phyloP scores from a whole-genome alignment of 139 green algal genomes.

The Coelastrella sp. region DNA sequence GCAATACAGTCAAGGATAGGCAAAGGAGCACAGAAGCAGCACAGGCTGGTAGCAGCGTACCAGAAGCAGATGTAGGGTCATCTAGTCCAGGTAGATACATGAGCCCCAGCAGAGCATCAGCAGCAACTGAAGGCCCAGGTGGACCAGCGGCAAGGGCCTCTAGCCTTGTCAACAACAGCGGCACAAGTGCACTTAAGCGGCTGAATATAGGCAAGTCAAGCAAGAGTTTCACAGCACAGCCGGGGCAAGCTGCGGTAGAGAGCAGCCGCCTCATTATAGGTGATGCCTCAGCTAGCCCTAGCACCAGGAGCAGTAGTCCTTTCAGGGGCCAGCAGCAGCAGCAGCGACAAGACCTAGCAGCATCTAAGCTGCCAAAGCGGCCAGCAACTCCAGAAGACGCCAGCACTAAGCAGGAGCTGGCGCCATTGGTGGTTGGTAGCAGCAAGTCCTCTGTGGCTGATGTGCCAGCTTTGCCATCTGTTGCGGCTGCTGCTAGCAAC shows the following conservation, averaged over 20 bases:
- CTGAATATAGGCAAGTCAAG: conserved; percentile 5
- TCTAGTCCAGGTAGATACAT: neutral
- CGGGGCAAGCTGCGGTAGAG: neutral
- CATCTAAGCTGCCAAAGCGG: neutral
- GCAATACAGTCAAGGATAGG: neutral
- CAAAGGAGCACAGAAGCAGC: neutral
- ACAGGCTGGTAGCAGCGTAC: neutral
- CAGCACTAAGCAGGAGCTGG: conserved; percentile 7
- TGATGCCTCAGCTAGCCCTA: neutral
- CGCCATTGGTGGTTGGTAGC: neutral
- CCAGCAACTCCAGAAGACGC: neutral
- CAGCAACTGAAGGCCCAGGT: neutral
- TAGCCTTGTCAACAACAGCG: neutral
- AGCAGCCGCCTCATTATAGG: neutral
- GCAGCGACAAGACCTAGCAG: neutral
- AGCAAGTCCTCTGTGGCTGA: conserved; percentile 2
- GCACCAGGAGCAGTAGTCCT: neutral
- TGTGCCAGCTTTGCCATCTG: neutral
- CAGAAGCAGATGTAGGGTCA: neutral
- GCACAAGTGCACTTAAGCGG: neutral
- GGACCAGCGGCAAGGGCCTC: neutral
- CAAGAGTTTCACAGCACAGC: neutral
- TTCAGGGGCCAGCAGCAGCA: neutral
- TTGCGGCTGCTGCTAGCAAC: neutral
- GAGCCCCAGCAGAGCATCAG: conserved; percentile 2